Conservation (phyloP, 78 protist species). For the Polysphondylium violaceum region DNA sequence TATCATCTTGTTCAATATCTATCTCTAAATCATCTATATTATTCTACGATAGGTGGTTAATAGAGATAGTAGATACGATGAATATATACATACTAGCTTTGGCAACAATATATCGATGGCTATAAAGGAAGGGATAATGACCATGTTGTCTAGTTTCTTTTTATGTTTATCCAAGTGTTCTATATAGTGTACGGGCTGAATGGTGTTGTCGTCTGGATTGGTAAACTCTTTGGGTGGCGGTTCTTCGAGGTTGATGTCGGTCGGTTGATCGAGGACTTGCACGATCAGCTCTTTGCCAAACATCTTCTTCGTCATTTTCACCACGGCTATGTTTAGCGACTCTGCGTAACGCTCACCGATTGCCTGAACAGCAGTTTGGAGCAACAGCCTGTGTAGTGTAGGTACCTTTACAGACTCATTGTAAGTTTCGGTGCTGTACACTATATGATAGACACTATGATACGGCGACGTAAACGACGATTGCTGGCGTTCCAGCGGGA, state of each 20-base stretch:
- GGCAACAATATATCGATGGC: background rate
- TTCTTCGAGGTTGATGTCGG: background rate
- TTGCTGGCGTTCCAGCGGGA: background rate
- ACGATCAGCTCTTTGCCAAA: constrained; percentile 16
- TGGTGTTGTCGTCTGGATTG: background rate
- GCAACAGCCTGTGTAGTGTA: constrained; percentile 4
- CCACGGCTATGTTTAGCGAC: constrained; percentile 34
- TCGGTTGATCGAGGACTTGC: constrained; percentile 1
- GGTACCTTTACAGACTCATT: constrained; percentile 11
- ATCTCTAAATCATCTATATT: constrained; percentile 7
- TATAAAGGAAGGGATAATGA: constrained; percentile 18
- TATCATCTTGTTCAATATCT: constrained; percentile 41
- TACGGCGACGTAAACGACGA: background rate
- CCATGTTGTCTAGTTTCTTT: constrained; percentile 1
- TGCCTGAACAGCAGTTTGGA: constrained; percentile 41
- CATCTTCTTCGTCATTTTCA: constrained; percentile 28
- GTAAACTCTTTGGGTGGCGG: constrained; percentile 25
- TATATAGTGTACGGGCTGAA: constrained; percentile 4
- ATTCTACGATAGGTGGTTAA: background rate
- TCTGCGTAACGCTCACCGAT: constrained; percentile 23
- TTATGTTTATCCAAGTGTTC: constrained; percentile 5
- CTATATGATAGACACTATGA: constrained; percentile 36
- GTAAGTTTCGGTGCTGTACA: constrained; percentile 40
- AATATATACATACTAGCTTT: background rate
- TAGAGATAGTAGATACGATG: background rate